Base-by-base conservation (phyloP, 441 rosid species). In the Rhodomyrtus psidioides region DNA sequence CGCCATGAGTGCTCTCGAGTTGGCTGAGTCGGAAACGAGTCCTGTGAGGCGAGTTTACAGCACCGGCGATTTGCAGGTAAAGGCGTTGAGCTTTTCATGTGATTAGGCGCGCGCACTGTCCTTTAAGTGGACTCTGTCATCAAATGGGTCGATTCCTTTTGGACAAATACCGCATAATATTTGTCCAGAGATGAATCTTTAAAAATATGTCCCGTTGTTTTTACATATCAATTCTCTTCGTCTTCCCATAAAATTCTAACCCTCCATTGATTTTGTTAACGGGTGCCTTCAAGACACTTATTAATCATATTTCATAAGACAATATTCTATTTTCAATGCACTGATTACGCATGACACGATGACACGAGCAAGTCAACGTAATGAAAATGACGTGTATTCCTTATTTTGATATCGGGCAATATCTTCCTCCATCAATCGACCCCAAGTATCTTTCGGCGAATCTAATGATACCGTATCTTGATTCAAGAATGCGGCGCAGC, bases 31-130 rank as follows among this genome's bases (percentile, higher is more conserved):
- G 79, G 95, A 91, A 39, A 53, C 82, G 30, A 90, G 94, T 87
- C 92, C 95, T 28, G 95, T 92, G 7, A 88, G 96, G 85, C 93
- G 95, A 90, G 96, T 93, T 83, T 95, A 87, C 84, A 95, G 98
- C 87, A 91, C 98, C 56, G 96, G 96, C 85, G 99, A 94, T 83
- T 84, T 92, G 90, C 92, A 91, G 87, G 90, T 90, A 53, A 53
- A 88, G 89, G 85, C 42, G 60, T 57, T 54, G 62, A 10, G n/a
- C 13, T 21, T 19, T 42, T 6, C 49, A 34, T 21, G 23, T 23
- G 8, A 21, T 21, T 39, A 39, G 42, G n/a, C n/a, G 49, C 16
- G 51, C 51, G 79, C 49, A 1, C 49, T 39, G 49, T 70, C 79
- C 26, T 70, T 21, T 34, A 13, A 39, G n/a, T 70, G 79, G 46